Percentiles rank a stretch among this genome's conserved stretches.
Evolutionary conservation across 306 rosid genomes (phyloP).

Genomic region (Fagus sylvatica): DNA sequence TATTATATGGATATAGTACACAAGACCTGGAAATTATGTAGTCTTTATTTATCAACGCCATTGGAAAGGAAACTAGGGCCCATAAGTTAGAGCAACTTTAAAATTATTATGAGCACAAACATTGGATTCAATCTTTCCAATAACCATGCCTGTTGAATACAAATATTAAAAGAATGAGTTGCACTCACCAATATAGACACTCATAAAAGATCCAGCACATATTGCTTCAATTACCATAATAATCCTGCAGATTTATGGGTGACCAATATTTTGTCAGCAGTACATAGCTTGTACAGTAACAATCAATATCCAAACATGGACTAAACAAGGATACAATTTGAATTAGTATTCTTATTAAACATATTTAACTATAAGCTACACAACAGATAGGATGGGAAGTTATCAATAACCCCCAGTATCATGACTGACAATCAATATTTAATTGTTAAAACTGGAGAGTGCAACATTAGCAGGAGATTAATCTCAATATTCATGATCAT

Average conservation of each 20-base stretch:
- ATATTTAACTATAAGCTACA: neutral
- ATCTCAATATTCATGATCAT: neutral
- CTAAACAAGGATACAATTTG: neutral
- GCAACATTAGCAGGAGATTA: neutral
- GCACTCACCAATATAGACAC: conserved; percentile 75
- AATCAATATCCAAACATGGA: conserved; percentile 11
- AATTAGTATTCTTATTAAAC: neutral
- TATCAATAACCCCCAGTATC: neutral
- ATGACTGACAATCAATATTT: neutral
- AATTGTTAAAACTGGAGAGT: neutral
- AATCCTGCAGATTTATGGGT: conserved; percentile 61
- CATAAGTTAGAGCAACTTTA: neutral
- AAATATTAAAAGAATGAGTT: neutral
- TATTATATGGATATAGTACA: neutral
- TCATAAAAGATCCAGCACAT: conserved; percentile 82
- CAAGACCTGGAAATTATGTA: neutral
- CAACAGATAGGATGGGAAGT: conserved; percentile 8
- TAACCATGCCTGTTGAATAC: neutral
- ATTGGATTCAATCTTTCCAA: neutral
- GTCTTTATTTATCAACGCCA: neutral
- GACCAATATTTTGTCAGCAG: conserved; percentile 19
- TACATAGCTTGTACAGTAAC: conserved; percentile 14
- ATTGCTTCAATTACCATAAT: conserved; percentile 88
- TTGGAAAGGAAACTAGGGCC: neutral
- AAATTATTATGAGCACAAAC: neutral